Percentiles rank a stretch among this genome's conserved stretches.
phyloP scores from a whole-genome alignment of 1,139 yeast genomes.

The Nadsonia starkeyi-henricii region DNA sequence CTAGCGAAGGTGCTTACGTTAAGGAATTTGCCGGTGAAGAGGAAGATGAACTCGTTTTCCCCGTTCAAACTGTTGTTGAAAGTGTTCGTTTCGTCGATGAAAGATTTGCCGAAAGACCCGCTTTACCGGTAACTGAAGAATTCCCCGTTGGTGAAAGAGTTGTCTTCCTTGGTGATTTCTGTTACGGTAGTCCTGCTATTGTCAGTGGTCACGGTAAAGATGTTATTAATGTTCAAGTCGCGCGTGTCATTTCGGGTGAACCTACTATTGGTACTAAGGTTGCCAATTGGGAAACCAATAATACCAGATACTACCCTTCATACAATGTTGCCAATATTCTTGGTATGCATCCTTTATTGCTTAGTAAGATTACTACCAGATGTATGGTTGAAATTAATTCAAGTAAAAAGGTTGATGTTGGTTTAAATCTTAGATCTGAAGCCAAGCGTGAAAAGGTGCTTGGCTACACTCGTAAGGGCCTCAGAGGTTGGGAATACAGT shows the following conservation, averaged over 20 bases:
- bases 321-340: constrained; percentile 49
- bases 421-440: constrained; percentile 76
- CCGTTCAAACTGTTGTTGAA: constrained; percentile 69
- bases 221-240: constrained; percentile 20
- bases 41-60: constrained; percentile 34
- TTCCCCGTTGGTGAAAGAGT: constrained; percentile 63
- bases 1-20: constrained; percentile 58
- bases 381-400: constrained; percentile 43
- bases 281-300: constrained; percentile 40
- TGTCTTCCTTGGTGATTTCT: constrained; percentile 76
- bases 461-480: constrained; percentile 64
- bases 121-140: constrained; percentile 68
- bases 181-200: constrained; percentile 75
- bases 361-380: constrained; percentile 67
- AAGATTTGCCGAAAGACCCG: constrained; percentile 59
- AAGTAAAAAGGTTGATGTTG: constrained; percentile 53
- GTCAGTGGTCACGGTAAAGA: constrained; percentile 42
- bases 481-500: constrained; percentile 74
- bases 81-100: constrained; percentile 59
- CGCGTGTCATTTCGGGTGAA: constrained; percentile 17
- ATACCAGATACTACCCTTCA: constrained; percentile 52
- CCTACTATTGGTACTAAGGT: constrained; percentile 31
- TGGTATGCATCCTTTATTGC: constrained; percentile 45
- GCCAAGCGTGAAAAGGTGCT: constrained; percentile 67
- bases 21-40: constrained; percentile 41